Conservation (phyloP, 1,139 yeast genomes). For the Geotrichum reessii region DNA sequence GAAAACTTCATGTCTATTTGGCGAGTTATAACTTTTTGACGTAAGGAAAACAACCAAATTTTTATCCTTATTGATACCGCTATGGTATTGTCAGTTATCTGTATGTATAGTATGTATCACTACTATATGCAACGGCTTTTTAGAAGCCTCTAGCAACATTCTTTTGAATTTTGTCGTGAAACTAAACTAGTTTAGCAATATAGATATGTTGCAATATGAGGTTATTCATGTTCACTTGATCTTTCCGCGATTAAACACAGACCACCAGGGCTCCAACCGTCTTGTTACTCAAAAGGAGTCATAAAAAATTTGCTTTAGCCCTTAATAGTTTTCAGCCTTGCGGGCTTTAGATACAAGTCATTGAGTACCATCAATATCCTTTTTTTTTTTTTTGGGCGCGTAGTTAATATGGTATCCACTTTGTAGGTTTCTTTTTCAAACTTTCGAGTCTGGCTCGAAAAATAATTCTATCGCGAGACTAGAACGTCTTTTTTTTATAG, state of each 20-base stretch:
- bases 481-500: too few relatives aligned
- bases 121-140: too few relatives aligned
- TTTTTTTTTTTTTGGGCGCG: neutral
- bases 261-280: neutral
- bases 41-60: too few relatives aligned
- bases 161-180: too few relatives aligned
- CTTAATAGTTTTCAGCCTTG: neutral
- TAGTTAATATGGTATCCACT: neutral
- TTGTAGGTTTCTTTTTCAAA: neutral
- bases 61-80: too few relatives aligned
- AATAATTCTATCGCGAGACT: neutral
- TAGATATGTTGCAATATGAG: neutral
- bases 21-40: too few relatives aligned
- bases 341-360: neutral
- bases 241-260: neutral
- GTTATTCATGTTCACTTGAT: neutral
- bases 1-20: too few relatives aligned
- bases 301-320: neutral
- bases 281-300: neutral
- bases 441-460: neutral
- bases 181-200: neutral
- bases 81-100: too few relatives aligned
- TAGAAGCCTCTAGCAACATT: too few relatives aligned
- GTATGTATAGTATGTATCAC: too few relatives aligned
- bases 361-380: neutral